A percentile compares a stretch with the other conserved stretches of the same genome.
Evolutionary conservation across 2,329 filamentous ascomycete genomes (phyloP).

Genomic region (Huntiella bhutanensis): DNA sequence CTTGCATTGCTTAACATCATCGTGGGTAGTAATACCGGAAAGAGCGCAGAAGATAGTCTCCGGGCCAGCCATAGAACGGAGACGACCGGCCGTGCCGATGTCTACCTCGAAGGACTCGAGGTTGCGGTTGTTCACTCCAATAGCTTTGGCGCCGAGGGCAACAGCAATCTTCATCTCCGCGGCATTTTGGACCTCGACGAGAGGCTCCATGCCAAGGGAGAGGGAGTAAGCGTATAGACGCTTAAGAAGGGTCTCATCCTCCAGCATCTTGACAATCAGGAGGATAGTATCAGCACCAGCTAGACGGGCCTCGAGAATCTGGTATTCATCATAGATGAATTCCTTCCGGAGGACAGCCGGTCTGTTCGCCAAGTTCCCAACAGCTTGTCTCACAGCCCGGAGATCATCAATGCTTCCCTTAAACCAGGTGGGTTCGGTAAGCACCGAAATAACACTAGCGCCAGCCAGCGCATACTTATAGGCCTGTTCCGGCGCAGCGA

Average conservation of each 20-base stretch:
- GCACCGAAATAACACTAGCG: constrained; percentile 92
- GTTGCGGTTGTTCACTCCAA: constrained; percentile 96
- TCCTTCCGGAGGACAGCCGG: constrained; percentile 89
- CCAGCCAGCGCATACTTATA: constrained; percentile 82
- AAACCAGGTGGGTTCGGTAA: constrained; percentile 98
- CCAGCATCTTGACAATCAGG: constrained; percentile 96
- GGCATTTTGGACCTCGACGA: constrained; percentile 89
- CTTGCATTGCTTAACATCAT: constrained; percentile 76
- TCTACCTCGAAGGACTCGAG: constrained; percentile 95
- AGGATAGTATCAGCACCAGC: constrained; percentile 89
- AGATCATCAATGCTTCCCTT: constrained; percentile 94
- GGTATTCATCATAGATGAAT: constrained; percentile 95
- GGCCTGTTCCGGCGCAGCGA: constrained; percentile 78
- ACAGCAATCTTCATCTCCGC: constrained; percentile 86
- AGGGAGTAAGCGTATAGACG: constrained; percentile 74
- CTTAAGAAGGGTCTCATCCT: constrained; percentile 45
- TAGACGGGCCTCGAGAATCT: constrained; percentile 83
- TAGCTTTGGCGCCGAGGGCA: constrained; percentile 69
- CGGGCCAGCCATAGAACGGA: constrained; percentile 71
- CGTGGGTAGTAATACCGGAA: constrained; percentile 76
- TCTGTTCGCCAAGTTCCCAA: constrained; percentile 81
- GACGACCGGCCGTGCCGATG: constrained; percentile 70
- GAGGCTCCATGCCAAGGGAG: constrained; percentile 85
- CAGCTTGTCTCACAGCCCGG: constrained; percentile 63
- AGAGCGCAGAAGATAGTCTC: constrained; percentile 81